These are phyloP conservation scores for Russula abietina DNA, from an alignment of 768 basidiomycete species.

Conservation along the genomic window DNA sequence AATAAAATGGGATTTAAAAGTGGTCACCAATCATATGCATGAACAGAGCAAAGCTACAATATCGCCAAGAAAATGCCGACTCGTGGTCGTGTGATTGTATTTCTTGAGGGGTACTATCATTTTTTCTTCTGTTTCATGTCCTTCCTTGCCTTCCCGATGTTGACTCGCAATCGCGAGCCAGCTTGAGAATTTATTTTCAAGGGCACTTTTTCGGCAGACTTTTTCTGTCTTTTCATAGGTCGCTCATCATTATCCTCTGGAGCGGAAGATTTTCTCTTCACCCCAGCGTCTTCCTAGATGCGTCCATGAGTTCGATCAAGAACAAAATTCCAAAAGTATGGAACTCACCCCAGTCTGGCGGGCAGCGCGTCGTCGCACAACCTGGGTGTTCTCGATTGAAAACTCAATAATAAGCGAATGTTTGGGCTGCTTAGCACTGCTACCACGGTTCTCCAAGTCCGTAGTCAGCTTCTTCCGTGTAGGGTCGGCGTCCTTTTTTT, in stretches of 20 bases:
- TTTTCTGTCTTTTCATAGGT: conserved; percentile 8
- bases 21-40: no score
- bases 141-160: background rate
- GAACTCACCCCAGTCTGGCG: conserved; percentile 38
- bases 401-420: conserved; percentile 84
- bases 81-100: background rate
- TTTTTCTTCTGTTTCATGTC: background rate
- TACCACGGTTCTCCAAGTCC: conserved; percentile 43
- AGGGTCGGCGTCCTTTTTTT: conserved; percentile 41
- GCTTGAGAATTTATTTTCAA: background rate
- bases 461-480: conserved; percentile 55
- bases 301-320: background rate
- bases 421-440: conserved; percentile 38
- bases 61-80: background rate
- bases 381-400: conserved; percentile 91
- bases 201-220: background rate
- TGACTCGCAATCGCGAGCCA: background rate
- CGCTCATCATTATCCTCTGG: background rate
- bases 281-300: conserved; percentile 3
- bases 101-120: background rate
- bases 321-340: background rate
- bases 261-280: background rate
- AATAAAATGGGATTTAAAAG: background rate
- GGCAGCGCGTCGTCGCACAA: conserved; percentile 68
- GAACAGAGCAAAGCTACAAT: background rate